Evolutionary conservation across 1,284 basidiomycete genomes (phyloP), one percentile per base, ranked within the genome.

Genomic region (Puccinia horiana): DNA sequence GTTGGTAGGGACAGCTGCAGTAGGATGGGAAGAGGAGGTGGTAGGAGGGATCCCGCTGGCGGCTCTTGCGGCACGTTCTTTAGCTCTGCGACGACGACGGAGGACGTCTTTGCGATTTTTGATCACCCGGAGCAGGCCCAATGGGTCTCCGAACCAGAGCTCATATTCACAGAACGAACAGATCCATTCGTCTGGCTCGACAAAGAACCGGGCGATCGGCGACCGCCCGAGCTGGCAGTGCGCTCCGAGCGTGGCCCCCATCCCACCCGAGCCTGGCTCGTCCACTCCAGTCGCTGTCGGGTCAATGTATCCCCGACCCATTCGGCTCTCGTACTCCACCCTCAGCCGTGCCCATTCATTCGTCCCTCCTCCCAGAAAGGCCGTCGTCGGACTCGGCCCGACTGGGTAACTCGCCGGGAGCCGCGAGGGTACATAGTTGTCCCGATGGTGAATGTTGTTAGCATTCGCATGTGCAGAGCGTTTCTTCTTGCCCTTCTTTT

Each of bases 91-190:
- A 54, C 86, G 83, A 42, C 85, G 78, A 63, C 84, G 84, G 23
- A 87, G 84, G 2, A 87, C 83, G 82, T 85, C 85, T 76, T 86
- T 86, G 42, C 87, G 79, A 56, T 85, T 85, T 67, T 85, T 82
- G 63, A 86, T 83, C 9, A 85, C 85, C 16, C 84, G 83, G 16
- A 84, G 67, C 83, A 88, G 84, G 29, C 37, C 23, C 18, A 84
- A 77, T 29, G 84, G 82, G 74, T 87, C 86, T 29, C 87, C 87
- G 76, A 86, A 88, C 77, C 86, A 86, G 56, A 88, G 82, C 81
- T 87, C 85, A 83, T 87, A 87, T 63, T 88, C 87, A 85, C 87
- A 88, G 79, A 87, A 87, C 8, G 85, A 35, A 83, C 87, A 88
- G 47, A 87, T 83, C 86, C 86, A 87, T 75, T 86, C 85, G 75